Base-by-base conservation (phyloP, 371 early-diverging fungal species). In the Rhizopus microsporus region DNA sequence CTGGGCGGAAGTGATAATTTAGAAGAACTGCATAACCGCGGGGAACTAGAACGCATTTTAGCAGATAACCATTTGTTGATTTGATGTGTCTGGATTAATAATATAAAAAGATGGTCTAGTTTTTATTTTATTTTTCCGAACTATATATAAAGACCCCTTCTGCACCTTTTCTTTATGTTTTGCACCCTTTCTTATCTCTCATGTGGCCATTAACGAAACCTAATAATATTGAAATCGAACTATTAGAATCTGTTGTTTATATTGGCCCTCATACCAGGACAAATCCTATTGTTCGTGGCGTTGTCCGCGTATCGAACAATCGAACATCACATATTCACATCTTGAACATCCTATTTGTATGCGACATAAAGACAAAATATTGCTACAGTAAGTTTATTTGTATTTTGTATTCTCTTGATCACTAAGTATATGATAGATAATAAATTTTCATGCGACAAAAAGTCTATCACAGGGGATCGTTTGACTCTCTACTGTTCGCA, bases 1-100 rank as follows among this genome's bases (percentile, higher is more conserved):
- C 32, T 74, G 31, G 74, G 74, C 32, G 74, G 74, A 1, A 59
- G 63, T 8, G 60, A 73, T 44, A 68, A 70, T 16, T 38, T 74
- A 9, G 63, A 59, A 50, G 33, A 17, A n/a, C 23, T 74, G 53
- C 64, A 74, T 62, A 42, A 53, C 13, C 45, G 39, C n/a, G 74
- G 68, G 23, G 58, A 63, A 39, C 37, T 74, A 8, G 31, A 47
- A 40, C 9, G 5, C 12, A 12, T 70, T n/a, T 60, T 70, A 29
- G 17, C 31, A 7, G 8, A 59, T 15, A 51, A 50, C 30, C 51
- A 60, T 34, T 46, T 61, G 32, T 38, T 60, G 17, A 55, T 17
- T 46, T 55, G 34, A 44, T 34, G 34, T 31, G 32, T 15, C 17
- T 12, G 31, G 6, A 15, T 37, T 33, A 34, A 35, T 23, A 23